A percentile compares a stretch with the other conserved stretches of the same genome.
These are phyloP conservation scores for Fusarium xyrophilum DNA, from an alignment of 2,329 filamentous ascomycete genomes.

Conservation along the genomic window DNA sequence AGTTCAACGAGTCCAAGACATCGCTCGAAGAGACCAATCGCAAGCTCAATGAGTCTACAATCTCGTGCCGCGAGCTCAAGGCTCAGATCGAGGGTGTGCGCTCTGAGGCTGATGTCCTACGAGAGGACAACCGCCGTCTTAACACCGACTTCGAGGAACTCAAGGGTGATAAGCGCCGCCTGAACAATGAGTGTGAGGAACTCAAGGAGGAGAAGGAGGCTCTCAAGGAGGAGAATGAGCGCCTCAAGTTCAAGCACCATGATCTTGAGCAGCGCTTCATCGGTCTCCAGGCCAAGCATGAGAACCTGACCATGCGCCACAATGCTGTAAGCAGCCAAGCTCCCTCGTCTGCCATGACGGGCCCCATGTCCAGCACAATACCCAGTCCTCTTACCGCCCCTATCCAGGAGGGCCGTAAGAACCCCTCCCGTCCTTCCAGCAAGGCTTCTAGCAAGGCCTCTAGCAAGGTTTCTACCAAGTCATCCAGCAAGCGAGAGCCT, in stretches of 20 bases:
- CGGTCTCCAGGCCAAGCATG: conserved; percentile 41
- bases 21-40: conserved; percentile 27
- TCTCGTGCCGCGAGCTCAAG: conserved; percentile 39
- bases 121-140: conserved; percentile 39
- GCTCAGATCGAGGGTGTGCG: conserved; percentile 39
- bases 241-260: conserved; percentile 43
- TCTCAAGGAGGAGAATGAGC: conserved; percentile 39
- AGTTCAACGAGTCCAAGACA: conserved; percentile 41
- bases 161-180: conserved; percentile 39
- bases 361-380: conserved; percentile 38
- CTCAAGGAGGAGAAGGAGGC: conserved; percentile 33
- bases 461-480: conserved; percentile 38
- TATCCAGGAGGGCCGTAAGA: conserved; percentile 41
- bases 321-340: conserved; percentile 38
- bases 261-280: conserved; percentile 39
- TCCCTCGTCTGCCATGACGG: conserved; percentile 35
- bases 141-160: conserved; percentile 38
- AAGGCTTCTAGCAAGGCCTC: conserved; percentile 44
- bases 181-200: conserved; percentile 40
- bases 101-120: conserved; percentile 38
- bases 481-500: conserved; percentile 36
- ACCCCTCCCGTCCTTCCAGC: conserved; percentile 41
- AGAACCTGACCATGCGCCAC: conserved; percentile 42
- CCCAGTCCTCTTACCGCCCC: conserved; percentile 36
- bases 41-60: conserved; percentile 28